Evolutionary conservation across 345 rosid species (phyloP), one percentile per base, ranked within the genome.

Genomic region (Hibiscus mutabilis): DNA sequence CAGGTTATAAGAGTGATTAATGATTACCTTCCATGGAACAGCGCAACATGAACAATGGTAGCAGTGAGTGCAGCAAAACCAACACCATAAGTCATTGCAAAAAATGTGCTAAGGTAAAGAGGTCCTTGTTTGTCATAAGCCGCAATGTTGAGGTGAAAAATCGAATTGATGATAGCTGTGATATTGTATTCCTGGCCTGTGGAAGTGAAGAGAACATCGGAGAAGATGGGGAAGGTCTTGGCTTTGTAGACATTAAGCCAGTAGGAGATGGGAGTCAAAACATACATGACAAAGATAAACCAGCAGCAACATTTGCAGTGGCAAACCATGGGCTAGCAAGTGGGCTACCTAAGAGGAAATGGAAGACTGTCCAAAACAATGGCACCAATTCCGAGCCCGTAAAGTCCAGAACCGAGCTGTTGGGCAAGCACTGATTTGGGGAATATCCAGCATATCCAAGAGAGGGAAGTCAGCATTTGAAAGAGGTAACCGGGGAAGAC

Each of bases 291-390:
- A 1, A 89, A 12, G 5, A 89, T 73, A 53, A 92, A 22, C 99
- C 99, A 1, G 69, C 90, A 2, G 94, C 99, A 3, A 95, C 96
- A 55, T 95, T 95, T 29, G 98, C 98, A 0, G 99, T 92, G 68
- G 99, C 99, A 60, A 92, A 95, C 98, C 99, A 95, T 47, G 99
- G 99, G 83, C 99, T 95, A 29, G 99, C 99, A 5, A 95, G 90
- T 42, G 98, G 99, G 82, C 99, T 95, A 57, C 98, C 99, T 92
- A 92, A 46, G 99, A 80, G 1, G 98, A 95, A 75, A 89, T 95
- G 49, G 97, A 86, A 78, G 99, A 89, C 98, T 98, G 74, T 95
- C 98, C 7, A 95, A 62, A 6, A 97, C 99, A 2, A 95, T 18
- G 3, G 93, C 86, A 2, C 79, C 89, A 6, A 90, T 73, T 21